Base-by-base conservation (phyloP, 345 rosid genomes). In the Citropsis articulata region DNA sequence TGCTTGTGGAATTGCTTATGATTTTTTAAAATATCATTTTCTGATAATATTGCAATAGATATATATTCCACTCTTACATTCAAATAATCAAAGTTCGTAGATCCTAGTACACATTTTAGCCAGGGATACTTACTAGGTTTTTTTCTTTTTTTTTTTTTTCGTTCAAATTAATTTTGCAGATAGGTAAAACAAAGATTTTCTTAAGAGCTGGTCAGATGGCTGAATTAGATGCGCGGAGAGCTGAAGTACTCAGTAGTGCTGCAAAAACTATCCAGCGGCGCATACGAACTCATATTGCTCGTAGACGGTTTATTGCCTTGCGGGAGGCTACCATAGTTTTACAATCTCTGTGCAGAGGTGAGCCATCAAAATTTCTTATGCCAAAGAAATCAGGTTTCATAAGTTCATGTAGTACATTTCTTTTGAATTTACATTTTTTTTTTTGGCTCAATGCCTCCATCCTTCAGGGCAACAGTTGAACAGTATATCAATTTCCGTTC, bases 201-300 rank as follows among this genome's bases (percentile, higher is more conserved):
- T 83, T 96, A 78, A 89, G 99, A 84, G 98, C 97, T 16, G 99
- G 99, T 79, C 99, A 96, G 87, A 96, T 96, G 99, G 99, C 99
- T 78, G 99, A 96, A 84, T 84, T 96, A 66, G 99, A 96, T 79
- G 91, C 97, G 70, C 81, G 90, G 76, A 92, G 99, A 76, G 81
- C 98, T 48, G 94, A 87, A 82, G 91, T 96, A 19, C 93, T 96
- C 81, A 89, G 84, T 75, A 83, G 35, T 65, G 99, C 98, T 71
- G 99, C 99, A 13, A 93, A 87, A 89, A 89, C 83, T 2, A 89
- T 96, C 80, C 99, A 96, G 82, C 80, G 97, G 53, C 90, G 93
- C 0, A 79, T 94, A 69, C 82, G 89, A 25, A 94, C 99, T 76
- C 92, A 92, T 69, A 79, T 81, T 12, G 88, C 97, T 82, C 93